These are phyloP conservation scores for Cyberlindnera misumaiensis DNA, from an alignment of 805 yeast species.

Conservation along the genomic window DNA sequence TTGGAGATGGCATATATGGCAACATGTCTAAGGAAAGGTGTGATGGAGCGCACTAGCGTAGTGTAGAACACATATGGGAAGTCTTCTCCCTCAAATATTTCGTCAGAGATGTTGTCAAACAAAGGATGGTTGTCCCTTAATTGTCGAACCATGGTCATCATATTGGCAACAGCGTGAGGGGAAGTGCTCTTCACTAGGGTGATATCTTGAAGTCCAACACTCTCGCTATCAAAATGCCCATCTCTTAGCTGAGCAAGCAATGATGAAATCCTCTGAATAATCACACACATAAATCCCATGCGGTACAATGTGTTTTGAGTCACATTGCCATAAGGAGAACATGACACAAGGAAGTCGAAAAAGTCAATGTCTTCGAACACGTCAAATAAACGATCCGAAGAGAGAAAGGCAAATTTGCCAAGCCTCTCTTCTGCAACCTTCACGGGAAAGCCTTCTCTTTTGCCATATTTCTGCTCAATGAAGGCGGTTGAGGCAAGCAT, in stretches of 20 bases:
- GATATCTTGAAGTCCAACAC: slow-evolving; percentile 30
- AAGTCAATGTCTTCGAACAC: slow-evolving; percentile 39
- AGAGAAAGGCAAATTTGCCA: slow-evolving; percentile 30
- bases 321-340: slow-evolving; percentile 40
- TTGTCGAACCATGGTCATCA: slow-evolving; percentile 9
- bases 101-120: slow-evolving; percentile 24
- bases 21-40: slow-evolving; percentile 61
- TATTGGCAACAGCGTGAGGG: slow-evolving; percentile 4
- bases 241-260: slow-evolving; percentile 21
- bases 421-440: slow-evolving; percentile 19
- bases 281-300: slow-evolving; percentile 43
- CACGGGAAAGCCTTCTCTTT: slow-evolving; percentile 4
- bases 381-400: slow-evolving; percentile 28
- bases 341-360: slow-evolving; percentile 44
- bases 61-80: slow-evolving; percentile 41
- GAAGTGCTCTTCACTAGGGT: slow-evolving; percentile 17
- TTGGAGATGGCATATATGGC: slow-evolving; percentile 48
- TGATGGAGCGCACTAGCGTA: slow-evolving; percentile 46
- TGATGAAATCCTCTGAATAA: slow-evolving; percentile 38
- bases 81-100: slow-evolving; percentile 14
- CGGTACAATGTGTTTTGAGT: slow-evolving; percentile 41
- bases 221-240: slow-evolving; percentile 21
- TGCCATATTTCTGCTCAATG: slow-evolving; percentile 1
- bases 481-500: slow-evolving; percentile 6
- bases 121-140: slow-evolving; percentile 23